Conservation (phyloP, 495 filamentous ascomycete species). For the Hyaloscypha finlandica region DNA sequence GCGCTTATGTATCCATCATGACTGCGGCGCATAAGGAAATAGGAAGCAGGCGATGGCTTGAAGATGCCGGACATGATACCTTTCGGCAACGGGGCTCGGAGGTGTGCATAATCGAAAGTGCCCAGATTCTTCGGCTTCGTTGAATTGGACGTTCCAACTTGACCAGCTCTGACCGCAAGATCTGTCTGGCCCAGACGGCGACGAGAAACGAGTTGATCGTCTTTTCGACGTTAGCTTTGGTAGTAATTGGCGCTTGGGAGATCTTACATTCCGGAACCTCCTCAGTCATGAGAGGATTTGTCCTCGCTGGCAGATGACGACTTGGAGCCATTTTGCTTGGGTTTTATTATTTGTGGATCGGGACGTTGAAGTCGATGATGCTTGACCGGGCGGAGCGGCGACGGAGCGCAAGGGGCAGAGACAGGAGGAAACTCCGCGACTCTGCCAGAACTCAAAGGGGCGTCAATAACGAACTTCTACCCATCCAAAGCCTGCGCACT, state of each 20-base stretch:
- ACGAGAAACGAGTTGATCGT: slow-evolving; percentile 78
- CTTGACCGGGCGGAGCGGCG: not conserved
- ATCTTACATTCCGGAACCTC: slow-evolving; percentile 60
- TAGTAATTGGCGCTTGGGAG: slow-evolving; percentile 42
- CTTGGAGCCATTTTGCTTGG: slow-evolving; percentile 51
- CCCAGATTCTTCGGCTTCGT: slow-evolving; percentile 71
- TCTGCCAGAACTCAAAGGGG: not conserved
- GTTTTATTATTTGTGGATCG: not conserved
- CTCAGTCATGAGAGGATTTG: slow-evolving; percentile 77
- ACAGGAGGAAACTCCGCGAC: not conserved
- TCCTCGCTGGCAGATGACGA: slow-evolving; percentile 65
- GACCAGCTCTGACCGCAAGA: slow-evolving; percentile 73
- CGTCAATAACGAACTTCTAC: not conserved
- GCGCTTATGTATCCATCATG: slow-evolving; percentile 93
- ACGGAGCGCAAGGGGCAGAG: not conserved
- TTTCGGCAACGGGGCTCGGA: slow-evolving; percentile 86
- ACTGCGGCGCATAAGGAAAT: slow-evolving; percentile 97
- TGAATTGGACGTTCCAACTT: slow-evolving; percentile 64
- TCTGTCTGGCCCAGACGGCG: slow-evolving; percentile 91
- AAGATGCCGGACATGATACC: slow-evolving; percentile 92
- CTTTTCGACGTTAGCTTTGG: slow-evolving; percentile 49
- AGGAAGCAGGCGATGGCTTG: slow-evolving; percentile 79
- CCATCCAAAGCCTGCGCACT: not conserved
- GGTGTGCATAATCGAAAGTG: slow-evolving; percentile 92
- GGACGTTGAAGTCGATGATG: slow-evolving; percentile 2